These are phyloP conservation scores for Rhipidocladum racemiflorum DNA, from an alignment of 176 grass and related monocot genomes.

Conservation along the genomic window DNA sequence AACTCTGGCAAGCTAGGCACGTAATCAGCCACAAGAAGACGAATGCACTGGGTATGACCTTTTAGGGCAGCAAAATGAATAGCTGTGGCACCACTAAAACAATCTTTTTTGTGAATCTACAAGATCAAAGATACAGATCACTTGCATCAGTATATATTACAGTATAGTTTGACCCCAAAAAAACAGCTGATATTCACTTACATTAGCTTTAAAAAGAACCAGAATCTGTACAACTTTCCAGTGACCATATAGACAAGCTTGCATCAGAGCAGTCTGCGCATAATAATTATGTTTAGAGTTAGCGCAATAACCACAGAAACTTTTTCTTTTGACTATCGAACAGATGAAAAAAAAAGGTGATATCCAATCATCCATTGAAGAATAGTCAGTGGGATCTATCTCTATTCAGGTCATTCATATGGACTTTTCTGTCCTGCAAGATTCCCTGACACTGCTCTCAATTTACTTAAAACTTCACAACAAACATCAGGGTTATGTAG, in stretches of 20 bases:
- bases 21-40: constrained; percentile 77
- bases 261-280: constrained; percentile 91
- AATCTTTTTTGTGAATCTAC: constrained; percentile 89
- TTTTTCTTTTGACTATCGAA: background rate
- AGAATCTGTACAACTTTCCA: constrained; percentile 99
- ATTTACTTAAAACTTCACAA: background rate
- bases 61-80: constrained; percentile 92
- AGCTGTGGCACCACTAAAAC: constrained; percentile 83
- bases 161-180: constrained; percentile 2
- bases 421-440: background rate
- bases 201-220: constrained; percentile 98
- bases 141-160: constrained; percentile 11
- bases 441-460: background rate
- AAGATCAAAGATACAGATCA: constrained; percentile 35
- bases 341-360: background rate
- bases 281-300: constrained; percentile 13
- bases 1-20: constrained; percentile 82
- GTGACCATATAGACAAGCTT: constrained; percentile 88
- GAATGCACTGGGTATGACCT: constrained; percentile 81
- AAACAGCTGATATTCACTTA: constrained; percentile 45
- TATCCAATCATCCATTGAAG: constrained; percentile 1
- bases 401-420: background rate
- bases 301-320: background rate
- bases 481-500: background rate
- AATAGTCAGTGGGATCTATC: background rate